These are phyloP conservation scores for Nigrospora sphaerica DNA, from an alignment of 2,329 filamentous ascomycete genomes.

Conservation along the genomic window DNA sequence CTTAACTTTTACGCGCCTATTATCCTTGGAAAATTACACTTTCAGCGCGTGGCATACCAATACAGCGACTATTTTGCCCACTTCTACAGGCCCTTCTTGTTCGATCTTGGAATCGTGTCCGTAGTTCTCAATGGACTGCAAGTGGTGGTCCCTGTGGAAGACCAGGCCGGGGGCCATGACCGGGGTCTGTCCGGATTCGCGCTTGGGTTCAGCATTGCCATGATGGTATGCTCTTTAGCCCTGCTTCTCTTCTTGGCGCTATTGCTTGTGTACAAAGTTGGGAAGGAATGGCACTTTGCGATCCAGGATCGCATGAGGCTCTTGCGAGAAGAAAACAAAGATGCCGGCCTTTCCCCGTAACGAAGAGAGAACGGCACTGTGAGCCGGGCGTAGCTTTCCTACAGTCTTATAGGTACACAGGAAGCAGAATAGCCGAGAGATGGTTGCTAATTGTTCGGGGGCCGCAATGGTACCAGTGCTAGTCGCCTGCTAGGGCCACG, in stretches of 20 bases:
- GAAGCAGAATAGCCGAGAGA: too few species aligned
- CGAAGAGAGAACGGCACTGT: too few species aligned
- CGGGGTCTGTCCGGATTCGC: not conserved
- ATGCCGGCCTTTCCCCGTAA: too few species aligned
- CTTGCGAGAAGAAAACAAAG: not conserved
- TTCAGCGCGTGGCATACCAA: conserved; percentile 8
- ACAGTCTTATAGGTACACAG: too few species aligned
- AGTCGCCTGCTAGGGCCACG: too few species aligned
- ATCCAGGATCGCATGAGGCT: conserved; percentile 3
- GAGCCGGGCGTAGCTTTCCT: too few species aligned
- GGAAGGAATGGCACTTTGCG: conserved; percentile 3
- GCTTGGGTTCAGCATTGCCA: not conserved
- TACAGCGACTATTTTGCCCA: conserved; percentile 11
- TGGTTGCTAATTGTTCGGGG: too few species aligned
- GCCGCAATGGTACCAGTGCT: too few species aligned
- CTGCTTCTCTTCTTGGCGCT: not conserved
- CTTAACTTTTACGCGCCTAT: conserved; percentile 11
- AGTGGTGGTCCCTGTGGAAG: conserved; percentile 1
- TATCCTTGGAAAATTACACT: conserved; percentile 7
- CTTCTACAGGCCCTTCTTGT: conserved; percentile 12
- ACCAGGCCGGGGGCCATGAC: not conserved
- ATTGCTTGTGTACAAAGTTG: conserved; percentile 1
- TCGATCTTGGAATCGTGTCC: conserved; percentile 7
- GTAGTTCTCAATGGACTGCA: conserved; percentile 5
- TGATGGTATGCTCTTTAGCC: not conserved